Evolutionary conservation across 2,329 filamentous ascomycete species (phyloP).

Genomic region (Xylariaceae sp.): DNA sequence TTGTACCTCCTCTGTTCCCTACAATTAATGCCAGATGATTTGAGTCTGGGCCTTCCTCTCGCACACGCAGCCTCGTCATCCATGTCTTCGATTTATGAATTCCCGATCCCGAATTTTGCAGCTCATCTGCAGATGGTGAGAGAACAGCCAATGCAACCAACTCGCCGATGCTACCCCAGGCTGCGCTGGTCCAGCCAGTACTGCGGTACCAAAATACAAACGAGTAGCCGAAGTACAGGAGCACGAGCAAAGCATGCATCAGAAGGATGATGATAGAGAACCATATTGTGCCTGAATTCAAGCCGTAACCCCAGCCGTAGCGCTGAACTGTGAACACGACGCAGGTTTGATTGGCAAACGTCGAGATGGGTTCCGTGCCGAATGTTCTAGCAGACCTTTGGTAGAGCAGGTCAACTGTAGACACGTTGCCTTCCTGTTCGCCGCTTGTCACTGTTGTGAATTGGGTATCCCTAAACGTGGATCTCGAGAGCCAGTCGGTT

Average conservation of each 20-base stretch:
- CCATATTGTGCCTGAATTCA: conserved; percentile 3
- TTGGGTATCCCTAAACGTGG: neutral
- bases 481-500: conserved; percentile 18
- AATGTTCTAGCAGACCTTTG: neutral
- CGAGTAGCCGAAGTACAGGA: conserved; percentile 9
- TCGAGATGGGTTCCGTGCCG: neutral
- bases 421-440: neutral
- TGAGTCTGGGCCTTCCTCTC: neutral
- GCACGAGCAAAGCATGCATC: conserved; percentile 12
- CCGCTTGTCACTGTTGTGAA: conserved; percentile 9
- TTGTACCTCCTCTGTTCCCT: neutral
- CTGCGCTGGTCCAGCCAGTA: conserved; percentile 16
- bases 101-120: conserved; percentile 10
- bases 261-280: conserved; percentile 20
- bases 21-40: conserved; percentile 11
- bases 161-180: conserved; percentile 19
- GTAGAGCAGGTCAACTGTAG: neutral
- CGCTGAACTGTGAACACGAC: conserved; percentile 4
- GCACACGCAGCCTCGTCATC: conserved; percentile 17
- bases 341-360: conserved; percentile 3
- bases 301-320: conserved; percentile 20
- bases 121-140: conserved; percentile 9
- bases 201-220: conserved; percentile 10
- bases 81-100: conserved; percentile 8
- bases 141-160: conserved; percentile 6